Evolutionary conservation across 176 grass and related monocot genomes (phyloP).

Genomic region (Zizania latifolia): DNA sequence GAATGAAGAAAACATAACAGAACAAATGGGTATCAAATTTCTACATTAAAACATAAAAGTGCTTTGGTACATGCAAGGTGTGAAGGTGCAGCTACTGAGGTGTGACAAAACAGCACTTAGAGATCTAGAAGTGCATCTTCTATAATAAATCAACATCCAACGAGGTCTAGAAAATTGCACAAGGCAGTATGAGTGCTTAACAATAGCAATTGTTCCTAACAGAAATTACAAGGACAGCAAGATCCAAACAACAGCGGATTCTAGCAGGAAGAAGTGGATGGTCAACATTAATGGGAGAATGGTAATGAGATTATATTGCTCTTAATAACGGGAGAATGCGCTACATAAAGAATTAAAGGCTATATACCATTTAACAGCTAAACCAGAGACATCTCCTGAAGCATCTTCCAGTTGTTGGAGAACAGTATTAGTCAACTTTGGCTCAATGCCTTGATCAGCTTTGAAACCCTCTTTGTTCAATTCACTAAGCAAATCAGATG

Average conservation of each 20-base stretch:
- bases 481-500: slow-evolving; percentile 82
- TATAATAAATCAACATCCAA: not conserved
- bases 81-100: not conserved
- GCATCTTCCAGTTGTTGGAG: slow-evolving; percentile 93
- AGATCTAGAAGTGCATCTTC: not conserved
- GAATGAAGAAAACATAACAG: not conserved
- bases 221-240: not conserved
- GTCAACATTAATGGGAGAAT: not conserved
- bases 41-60: not conserved
- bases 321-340: not conserved
- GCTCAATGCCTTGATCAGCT: slow-evolving; percentile 65
- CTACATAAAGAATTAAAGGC: slow-evolving; percentile 18
- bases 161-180: not conserved
- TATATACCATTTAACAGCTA: slow-evolving; percentile 88
- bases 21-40: not conserved
- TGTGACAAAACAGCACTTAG: not conserved
- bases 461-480: slow-evolving; percentile 69
- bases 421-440: slow-evolving; percentile 63
- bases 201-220: not conserved
- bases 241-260: not conserved
- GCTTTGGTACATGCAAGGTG: not conserved
- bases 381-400: slow-evolving; percentile 86
- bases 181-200: not conserved
- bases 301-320: not conserved
- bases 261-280: not conserved